Evolutionary conservation across 2,329 filamentous ascomycete species (phyloP), one percentile per base, ranked within the genome.

Genomic region (Fusarium neocosmosporiellum): DNA sequence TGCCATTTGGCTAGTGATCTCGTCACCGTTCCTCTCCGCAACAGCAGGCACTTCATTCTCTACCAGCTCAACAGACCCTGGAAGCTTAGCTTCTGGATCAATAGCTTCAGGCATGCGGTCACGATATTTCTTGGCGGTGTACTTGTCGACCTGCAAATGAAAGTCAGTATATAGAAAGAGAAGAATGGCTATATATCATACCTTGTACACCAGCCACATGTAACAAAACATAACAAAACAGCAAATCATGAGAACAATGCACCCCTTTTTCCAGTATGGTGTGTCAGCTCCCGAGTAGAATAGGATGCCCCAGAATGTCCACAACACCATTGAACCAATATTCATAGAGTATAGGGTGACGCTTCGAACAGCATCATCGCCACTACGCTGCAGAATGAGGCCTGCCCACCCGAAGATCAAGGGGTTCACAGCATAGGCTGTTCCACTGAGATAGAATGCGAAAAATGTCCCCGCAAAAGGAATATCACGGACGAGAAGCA

Each of bases 281-380:
- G 83, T 83, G 66, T 86, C 82, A 7, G 78, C 79, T 0, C 83
- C 83, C 14, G 82, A 77, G 50, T 85, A 86, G 9, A 86, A 70
- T 0, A 79, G 74, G 7, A 86, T 84, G 0, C 84, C 84, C 84
- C 84, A 86, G 57, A 85, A 85, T 0, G 84, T 85, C 67, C 83
- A 86, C 29, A 86, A 66, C 1, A 82, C 75, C 46, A 80, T 80
- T 16, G 81, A 80, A 3, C 80, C 79, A 27, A 82, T 80, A 13
- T 83, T 84, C 83, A 86, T 85, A 0, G 79, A 78, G 43, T 81
- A 82, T 0, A 86, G 69, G 0, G 81, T 82, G 4, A 86, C 78
- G 13, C 81, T 81, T 13, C 84, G 75, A 0, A 79, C 70, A 2
- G 84, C 83, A 64, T 86, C 84, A 18, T 86, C 85, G 0, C 75